Evolutionary conservation across 768 basidiomycete species (phyloP).

Genomic region (Lactarius sanguifluus): DNA sequence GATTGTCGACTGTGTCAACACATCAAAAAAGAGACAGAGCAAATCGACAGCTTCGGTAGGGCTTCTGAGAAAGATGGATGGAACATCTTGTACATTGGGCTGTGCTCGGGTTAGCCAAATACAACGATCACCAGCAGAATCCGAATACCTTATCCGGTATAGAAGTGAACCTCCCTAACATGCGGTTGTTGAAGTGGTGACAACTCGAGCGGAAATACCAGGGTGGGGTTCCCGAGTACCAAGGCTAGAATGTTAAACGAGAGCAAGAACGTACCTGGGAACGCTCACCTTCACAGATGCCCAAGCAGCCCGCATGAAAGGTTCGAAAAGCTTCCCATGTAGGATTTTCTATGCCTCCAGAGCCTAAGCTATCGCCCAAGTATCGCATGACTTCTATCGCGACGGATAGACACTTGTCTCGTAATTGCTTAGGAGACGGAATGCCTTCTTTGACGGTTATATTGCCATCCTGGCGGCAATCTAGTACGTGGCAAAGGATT

Average conservation of each 20-base stretch:
- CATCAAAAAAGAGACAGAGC: constrained; percentile 46
- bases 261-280: background rate
- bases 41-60: constrained; percentile 47
- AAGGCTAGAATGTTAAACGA: constrained; percentile 15
- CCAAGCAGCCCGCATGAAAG: constrained; percentile 8
- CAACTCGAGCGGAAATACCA: constrained; percentile 22
- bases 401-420: constrained; percentile 46
- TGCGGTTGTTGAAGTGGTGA: constrained; percentile 19
- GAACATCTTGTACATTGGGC: constrained; percentile 18
- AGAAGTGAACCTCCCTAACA: constrained; percentile 13
- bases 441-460: constrained; percentile 41
- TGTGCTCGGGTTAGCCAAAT: background rate
- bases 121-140: background rate
- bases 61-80: constrained; percentile 36
- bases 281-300: constrained; percentile 24
- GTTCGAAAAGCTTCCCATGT: constrained; percentile 45
- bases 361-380: constrained; percentile 42
- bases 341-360: constrained; percentile 36
- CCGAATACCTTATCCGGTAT: constrained; percentile 23
- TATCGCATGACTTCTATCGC: constrained; percentile 48
- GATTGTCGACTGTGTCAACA: constrained; percentile 44
- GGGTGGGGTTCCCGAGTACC: constrained; percentile 10
- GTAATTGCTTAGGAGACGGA: constrained; percentile 50
- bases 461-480: constrained; percentile 57
- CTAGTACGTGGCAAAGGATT: constrained; percentile 54